Conservation (phyloP, 305 asterid genomes). For the Solanum hybrid region DNA sequence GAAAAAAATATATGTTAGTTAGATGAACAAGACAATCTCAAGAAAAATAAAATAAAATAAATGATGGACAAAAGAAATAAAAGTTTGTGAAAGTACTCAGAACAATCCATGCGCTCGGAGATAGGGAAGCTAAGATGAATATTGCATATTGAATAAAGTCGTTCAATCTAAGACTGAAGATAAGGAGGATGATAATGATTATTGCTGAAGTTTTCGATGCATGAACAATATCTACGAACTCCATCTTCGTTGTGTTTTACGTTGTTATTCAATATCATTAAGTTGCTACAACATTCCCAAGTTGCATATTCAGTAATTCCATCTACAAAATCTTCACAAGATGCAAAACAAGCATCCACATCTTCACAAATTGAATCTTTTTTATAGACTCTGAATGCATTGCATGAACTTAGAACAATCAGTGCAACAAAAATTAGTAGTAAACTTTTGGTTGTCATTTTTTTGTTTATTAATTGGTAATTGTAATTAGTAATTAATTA, state of each 20-base stretch:
- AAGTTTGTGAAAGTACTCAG: not conserved
- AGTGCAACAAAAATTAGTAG: not conserved
- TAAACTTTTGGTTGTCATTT: not conserved
- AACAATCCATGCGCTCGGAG: constrained; percentile 32
- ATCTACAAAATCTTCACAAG: not conserved
- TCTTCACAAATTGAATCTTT: not conserved
- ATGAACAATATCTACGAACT: constrained; percentile 3
- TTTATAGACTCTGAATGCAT: not conserved
- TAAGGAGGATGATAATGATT: not conserved
- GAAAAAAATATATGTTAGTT: not conserved
- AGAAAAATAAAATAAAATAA: not conserved
- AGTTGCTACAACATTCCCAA: not conserved
- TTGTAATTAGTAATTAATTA: not conserved
- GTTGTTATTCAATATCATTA: not conserved
- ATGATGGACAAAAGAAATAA: not conserved
- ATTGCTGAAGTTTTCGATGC: constrained; percentile 13
- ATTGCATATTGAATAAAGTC: constrained; percentile 18
- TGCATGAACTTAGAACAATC: not conserved
- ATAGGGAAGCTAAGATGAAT: constrained; percentile 35
- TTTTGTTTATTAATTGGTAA: not conserved
- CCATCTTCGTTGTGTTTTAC: not conserved
- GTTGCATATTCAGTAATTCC: not conserved
- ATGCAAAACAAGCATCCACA: not conserved
- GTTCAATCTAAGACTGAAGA: not conserved
- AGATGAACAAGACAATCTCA: not conserved